Percentiles rank a stretch among this genome's conserved stretches.
Evolutionary conservation across 176 grass and related monocot genomes (phyloP).

Genomic region (Musa acuminata): DNA sequence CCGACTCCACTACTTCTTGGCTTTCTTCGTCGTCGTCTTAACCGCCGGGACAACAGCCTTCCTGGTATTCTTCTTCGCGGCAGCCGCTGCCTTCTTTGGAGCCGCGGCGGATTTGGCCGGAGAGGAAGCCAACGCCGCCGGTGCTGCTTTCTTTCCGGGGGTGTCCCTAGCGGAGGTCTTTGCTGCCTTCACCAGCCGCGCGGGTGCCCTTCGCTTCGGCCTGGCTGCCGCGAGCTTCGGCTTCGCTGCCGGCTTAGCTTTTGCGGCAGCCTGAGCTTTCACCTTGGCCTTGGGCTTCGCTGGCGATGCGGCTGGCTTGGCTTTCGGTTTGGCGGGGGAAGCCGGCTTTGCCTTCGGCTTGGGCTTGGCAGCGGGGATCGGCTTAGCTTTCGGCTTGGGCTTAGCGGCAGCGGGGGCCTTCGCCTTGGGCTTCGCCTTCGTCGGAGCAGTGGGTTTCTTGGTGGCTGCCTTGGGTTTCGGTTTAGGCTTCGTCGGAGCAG

Average conservation of each 20-base stretch:
- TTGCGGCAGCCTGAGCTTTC: neutral
- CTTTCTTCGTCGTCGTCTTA: neutral
- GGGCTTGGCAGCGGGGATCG: neutral
- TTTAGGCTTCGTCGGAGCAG: neutral
- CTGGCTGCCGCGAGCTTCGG: neutral
- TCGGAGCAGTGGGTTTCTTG: neutral
- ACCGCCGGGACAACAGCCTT: neutral
- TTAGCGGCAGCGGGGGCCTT: neutral
- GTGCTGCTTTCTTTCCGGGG: neutral
- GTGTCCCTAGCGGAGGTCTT: neutral
- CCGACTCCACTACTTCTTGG: neutral
- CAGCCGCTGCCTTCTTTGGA: neutral
- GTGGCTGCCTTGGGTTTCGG: neutral
- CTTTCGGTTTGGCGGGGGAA: too few species aligned
- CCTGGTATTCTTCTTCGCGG: neutral
- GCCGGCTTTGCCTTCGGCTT: neutral
- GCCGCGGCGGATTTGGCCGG: neutral
- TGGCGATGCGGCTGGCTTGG: neutral
- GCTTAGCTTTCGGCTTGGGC: neutral
- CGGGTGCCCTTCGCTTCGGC: too few species aligned
- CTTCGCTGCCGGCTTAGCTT: neutral
- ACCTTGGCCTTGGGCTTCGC: neutral
- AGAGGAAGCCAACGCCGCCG: neutral
- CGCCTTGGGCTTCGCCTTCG: neutral
- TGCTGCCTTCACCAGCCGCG: neutral